These are phyloP conservation scores for Stephanocyclus meneghinianus DNA, from an alignment of 352 stramenopile genomes.

Conservation along the genomic window DNA sequence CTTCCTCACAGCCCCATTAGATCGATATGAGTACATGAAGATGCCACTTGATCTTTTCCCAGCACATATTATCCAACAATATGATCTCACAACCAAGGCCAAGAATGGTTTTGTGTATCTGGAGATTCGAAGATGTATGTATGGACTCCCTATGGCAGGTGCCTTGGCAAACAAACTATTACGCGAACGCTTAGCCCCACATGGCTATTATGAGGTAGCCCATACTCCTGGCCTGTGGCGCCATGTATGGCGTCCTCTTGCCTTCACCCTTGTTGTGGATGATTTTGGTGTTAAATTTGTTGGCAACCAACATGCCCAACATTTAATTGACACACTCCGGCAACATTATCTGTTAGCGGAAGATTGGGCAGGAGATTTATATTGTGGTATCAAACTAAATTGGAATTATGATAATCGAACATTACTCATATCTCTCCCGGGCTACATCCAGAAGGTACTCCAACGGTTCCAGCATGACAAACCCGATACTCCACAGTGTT, in stretches of 20 bases:
- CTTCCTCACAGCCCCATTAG: not conserved
- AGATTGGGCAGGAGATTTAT: not conserved
- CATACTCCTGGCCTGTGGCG: not conserved
- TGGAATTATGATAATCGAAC: not conserved
- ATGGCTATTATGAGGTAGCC: not conserved
- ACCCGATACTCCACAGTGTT: no score
- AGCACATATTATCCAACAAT: constrained; percentile 17
- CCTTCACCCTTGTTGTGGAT: not conserved
- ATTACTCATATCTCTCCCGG: not conserved
- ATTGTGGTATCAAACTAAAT: not conserved
- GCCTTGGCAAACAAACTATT: not conserved
- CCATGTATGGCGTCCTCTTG: not conserved
- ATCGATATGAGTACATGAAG: constrained; percentile 10
- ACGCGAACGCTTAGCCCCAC: not conserved
- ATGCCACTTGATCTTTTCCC: constrained; percentile 17
- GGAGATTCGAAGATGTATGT: not conserved
- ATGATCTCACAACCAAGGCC: not conserved
- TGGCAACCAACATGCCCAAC: no score
- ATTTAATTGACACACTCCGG: no score
- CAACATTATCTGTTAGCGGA: no score
- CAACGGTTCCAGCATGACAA: no score
- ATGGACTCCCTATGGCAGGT: not conserved
- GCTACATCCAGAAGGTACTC: no score
- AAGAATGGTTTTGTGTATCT: constrained; percentile 17
- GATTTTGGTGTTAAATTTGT: no score